Percentiles rank a stretch among this genome's conserved stretches.
phyloP scores from a whole-genome alignment of 257 asterid species.

The Linaria vulgaris region DNA sequence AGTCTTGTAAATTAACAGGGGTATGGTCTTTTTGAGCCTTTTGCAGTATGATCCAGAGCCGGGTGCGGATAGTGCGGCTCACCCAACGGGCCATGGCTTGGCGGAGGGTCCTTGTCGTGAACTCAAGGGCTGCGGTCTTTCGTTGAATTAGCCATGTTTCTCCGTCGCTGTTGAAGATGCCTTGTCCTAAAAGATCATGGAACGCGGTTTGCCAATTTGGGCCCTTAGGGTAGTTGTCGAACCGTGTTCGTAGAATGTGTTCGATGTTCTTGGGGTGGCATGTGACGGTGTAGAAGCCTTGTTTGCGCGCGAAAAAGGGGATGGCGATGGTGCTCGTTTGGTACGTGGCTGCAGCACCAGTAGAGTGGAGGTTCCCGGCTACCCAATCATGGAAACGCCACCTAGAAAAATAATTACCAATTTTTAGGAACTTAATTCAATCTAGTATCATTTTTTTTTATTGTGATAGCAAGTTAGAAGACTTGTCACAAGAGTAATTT shows the following conservation, averaged over 20 bases:
- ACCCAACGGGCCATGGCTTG: conserved; percentile 97
- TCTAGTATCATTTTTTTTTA: too few species aligned
- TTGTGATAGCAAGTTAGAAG: too few species aligned
- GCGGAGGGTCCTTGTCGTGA: conserved; percentile 84
- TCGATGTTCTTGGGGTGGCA: conserved; percentile 81
- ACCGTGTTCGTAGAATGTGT: conserved; percentile 76
- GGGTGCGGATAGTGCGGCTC: conserved; percentile 72
- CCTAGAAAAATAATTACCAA: too few species aligned
- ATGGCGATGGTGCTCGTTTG: conserved; percentile 69
- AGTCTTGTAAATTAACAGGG: conserved; percentile 67
- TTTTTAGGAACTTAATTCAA: too few species aligned
- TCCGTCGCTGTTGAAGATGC: conserved; percentile 84
- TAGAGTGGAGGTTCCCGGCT: conserved; percentile 55
- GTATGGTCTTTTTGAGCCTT: conserved; percentile 50
- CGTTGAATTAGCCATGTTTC: conserved; percentile 84
- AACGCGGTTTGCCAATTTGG: conserved; percentile 87
- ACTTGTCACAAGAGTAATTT: too few species aligned
- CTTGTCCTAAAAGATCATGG: conserved; percentile 83
- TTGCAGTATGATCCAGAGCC: conserved; percentile 66
- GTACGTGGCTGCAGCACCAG: conserved; percentile 62
- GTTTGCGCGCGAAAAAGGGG: conserved; percentile 61
- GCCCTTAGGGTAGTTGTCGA: conserved; percentile 82
- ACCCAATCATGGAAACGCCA: conserved; percentile 78
- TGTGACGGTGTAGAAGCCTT: conserved; percentile 77
- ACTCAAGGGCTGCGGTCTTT: conserved; percentile 84